These are phyloP conservation scores for Inonotus obliquus DNA, from an alignment of 1,284 basidiomycete species.

Conservation along the genomic window DNA sequence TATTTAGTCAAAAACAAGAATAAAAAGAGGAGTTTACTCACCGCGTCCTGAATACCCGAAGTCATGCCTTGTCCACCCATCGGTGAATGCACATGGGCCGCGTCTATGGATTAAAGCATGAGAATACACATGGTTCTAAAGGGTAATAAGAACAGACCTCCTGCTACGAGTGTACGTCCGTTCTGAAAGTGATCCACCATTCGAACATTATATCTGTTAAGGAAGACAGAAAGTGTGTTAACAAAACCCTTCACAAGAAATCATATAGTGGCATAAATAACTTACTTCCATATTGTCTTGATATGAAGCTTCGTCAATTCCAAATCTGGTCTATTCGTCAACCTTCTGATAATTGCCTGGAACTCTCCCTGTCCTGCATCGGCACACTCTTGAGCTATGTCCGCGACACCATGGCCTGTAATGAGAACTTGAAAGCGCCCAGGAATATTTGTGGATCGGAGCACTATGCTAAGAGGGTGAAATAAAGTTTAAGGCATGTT, in stretches of 20 bases:
- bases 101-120: conserved; percentile 28
- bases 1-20: not conserved
- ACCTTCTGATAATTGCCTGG: not conserved
- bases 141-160: conserved; percentile 25
- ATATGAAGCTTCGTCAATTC: conserved; percentile 6
- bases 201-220: conserved; percentile 33
- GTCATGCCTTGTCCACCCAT: conserved; percentile 44
- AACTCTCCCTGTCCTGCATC: not conserved
- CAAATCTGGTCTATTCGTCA: conserved; percentile 1
- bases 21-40: conserved; percentile 19
- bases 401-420: not conserved
- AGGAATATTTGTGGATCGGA: not conserved
- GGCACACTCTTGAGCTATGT: not conserved
- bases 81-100: conserved; percentile 40
- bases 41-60: conserved; percentile 36
- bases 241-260: not conserved
- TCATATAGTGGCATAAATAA: not conserved
- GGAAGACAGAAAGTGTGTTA: conserved; percentile 20
- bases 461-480: not conserved
- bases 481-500: not conserved
- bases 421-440: not conserved
- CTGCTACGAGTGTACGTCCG: conserved; percentile 33
- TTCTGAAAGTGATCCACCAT: conserved; percentile 33
- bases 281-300: conserved; percentile 8
- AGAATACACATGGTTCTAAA: conserved; percentile 30